These are phyloP conservation scores for Cochlearia excelsa DNA, from an alignment of 345 rosid genomes.

Conservation along the genomic window DNA sequence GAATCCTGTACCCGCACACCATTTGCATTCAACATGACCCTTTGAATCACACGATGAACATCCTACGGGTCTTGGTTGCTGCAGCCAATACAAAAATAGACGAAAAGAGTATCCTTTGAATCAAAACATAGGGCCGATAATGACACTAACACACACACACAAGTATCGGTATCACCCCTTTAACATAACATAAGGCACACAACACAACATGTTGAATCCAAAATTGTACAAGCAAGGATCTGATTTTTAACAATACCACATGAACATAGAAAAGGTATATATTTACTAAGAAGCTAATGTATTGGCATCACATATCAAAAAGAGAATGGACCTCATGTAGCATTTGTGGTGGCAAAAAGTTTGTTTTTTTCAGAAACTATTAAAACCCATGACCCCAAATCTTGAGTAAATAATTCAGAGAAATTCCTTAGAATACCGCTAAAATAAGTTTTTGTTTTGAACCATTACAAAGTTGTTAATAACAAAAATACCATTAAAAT, in stretches of 20 bases:
- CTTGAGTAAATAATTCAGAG: too few species aligned
- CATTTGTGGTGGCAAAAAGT: background rate
- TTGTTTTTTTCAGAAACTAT: too few species aligned
- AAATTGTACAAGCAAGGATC: background rate
- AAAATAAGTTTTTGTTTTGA: too few species aligned
- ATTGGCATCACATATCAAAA: background rate
- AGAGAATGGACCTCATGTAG: background rate
- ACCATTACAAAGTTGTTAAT: too few species aligned
- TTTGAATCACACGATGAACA: conserved; percentile 66
- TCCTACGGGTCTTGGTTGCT: conserved; percentile 82
- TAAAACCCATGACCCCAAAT: too few species aligned
- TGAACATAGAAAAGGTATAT: background rate
- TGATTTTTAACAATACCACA: background rate
- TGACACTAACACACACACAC: too few species aligned
- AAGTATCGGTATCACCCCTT: too few species aligned
- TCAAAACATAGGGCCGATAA: background rate
- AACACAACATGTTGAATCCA: background rate
- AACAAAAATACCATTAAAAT: too few species aligned
- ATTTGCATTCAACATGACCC: conserved; percentile 80
- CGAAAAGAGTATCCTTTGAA: background rate
- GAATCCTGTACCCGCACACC: conserved; percentile 94
- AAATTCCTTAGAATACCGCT: too few species aligned
- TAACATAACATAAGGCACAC: too few species aligned
- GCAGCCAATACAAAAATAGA: conserved; percentile 17
- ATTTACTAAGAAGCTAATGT: background rate